Base-by-base conservation (phyloP, 129 eudicot genomes). In the Tagetes patula region DNA sequence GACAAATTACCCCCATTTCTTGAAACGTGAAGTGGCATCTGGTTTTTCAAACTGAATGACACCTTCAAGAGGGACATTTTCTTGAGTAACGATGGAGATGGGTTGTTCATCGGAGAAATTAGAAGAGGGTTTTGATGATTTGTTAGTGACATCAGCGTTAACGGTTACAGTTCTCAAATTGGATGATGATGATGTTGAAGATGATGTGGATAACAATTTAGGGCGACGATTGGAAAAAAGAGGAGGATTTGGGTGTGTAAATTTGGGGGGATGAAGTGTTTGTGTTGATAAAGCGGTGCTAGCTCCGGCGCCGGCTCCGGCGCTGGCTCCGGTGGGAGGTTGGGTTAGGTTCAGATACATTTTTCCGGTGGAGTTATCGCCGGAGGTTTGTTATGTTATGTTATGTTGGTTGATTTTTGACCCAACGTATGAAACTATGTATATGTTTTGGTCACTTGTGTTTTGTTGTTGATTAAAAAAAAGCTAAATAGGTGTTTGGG, bases 31-130 rank as follows among this genome's bases (percentile, higher is more conserved):
- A 75, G 69, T 55, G 1, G 87, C 74, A 49, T 71, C 61, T 13
- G 94, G 89, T 34, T 90, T 94, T 40, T 88, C 97, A 50, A 88
- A 90, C 71, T 90, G 98, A 86, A 90, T 94, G 41, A 88, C 98
- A 36, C 98, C 98, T 83, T 94, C 98, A 62, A 94, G 90, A 59
- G 96, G 93, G 1, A 94, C 89, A 45, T 70, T 77, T 4, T 89
- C 91, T 74, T 85, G 88, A 38, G 80, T 78, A 11, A 87, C 90
- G 10, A 86, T 41, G 10, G 89, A 76, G 45, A 82, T 80, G 13
- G 89, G 63, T 10, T 67, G 75, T 1, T 52, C 72, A 7, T 68
- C 32, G 20, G 73, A 6, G 40, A 79, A 69, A 67, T 84, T 65
- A 61, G 84, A 56, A 11, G 84, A 27, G 38, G 86, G 46, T 54